A percentile compares a stretch with the other conserved stretches of the same genome.
These are phyloP conservation scores for Geotrichum phurueaensis DNA, from an alignment of 1,139 yeast genomes.

Conservation along the genomic window DNA sequence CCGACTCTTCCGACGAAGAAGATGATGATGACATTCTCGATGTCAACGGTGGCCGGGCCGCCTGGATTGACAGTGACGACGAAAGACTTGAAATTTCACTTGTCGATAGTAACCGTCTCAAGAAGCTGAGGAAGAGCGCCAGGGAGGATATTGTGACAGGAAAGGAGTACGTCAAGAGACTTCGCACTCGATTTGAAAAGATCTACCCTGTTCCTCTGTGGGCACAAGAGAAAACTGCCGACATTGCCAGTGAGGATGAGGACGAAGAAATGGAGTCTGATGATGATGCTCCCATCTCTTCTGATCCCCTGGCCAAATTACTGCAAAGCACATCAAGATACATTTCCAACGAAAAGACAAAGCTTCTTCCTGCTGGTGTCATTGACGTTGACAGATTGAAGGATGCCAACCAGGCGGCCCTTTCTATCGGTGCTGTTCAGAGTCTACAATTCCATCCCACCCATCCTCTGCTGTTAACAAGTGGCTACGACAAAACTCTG, in stretches of 20 bases:
- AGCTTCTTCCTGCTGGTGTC: constrained; percentile 61
- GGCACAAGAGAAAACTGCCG: constrained; percentile 43
- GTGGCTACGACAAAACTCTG: constrained; percentile 87
- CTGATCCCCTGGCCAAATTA: constrained; percentile 48
- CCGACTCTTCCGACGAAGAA: constrained; percentile 33
- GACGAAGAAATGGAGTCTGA: constrained; percentile 35
- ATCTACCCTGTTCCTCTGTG: constrained; percentile 86
- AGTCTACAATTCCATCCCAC: constrained; percentile 76
- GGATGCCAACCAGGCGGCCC: constrained; percentile 72
- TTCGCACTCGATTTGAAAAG: constrained; percentile 79
- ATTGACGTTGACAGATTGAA: constrained; percentile 72
- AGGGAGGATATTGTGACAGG: constrained; percentile 59
- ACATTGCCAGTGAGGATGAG: constrained; percentile 28
- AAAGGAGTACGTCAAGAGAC: constrained; percentile 58
- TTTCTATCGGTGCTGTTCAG: constrained; percentile 75
- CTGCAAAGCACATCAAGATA: constrained; percentile 56
- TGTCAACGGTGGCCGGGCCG: constrained; percentile 42
- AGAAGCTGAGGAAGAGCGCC: constrained; percentile 63
- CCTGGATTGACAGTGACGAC: constrained; percentile 94
- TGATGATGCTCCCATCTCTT: constrained; percentile 37
- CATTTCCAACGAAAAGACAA: constrained; percentile 41
- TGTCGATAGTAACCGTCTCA: constrained; percentile 51
- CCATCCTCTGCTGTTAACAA: constrained; percentile 78
- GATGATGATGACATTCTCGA: constrained; percentile 34
- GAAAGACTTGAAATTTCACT: constrained; percentile 64